phyloP scores from a whole-genome alignment of 257 asterid species.

The Plantago elongata region DNA sequence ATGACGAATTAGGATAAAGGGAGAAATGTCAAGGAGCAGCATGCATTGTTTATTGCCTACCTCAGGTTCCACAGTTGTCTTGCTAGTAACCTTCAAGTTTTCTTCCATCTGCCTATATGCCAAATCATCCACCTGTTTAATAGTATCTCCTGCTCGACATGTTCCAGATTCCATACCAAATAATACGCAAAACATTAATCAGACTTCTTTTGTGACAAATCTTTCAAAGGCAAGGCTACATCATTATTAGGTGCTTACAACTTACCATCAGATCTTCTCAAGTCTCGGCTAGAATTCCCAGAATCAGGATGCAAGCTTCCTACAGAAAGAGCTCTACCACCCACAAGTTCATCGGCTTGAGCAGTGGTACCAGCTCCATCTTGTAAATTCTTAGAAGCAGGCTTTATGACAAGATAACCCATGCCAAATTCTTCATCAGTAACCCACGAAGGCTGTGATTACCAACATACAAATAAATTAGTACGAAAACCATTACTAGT shows the following conservation, averaged over 20 bases:
- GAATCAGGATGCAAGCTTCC: constrained; percentile 52
- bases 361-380: constrained; percentile 52
- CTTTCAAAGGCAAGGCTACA: constrained; percentile 41
- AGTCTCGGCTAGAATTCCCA: constrained; percentile 51
- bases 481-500: too few relatives aligned
- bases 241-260: constrained; percentile 39
- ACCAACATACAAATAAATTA: too few relatives aligned
- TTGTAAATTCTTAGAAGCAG: constrained; percentile 54
- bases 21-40: constrained; percentile 13
- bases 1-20: constrained; percentile 3
- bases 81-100: constrained; percentile 42
- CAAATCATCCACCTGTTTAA: constrained; percentile 58
- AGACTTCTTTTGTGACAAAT: constrained; percentile 39
- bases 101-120: constrained; percentile 59
- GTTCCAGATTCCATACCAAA: constrained; percentile 38
- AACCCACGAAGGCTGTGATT: constrained; percentile 86
- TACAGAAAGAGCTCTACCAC: constrained; percentile 43
- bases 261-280: constrained; percentile 66
- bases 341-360: constrained; percentile 53
- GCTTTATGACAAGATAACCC: constrained; percentile 90
- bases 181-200: constrained; percentile 46
- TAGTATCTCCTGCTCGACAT: constrained; percentile 48
- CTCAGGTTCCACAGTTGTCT: constrained; percentile 68
- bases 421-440: constrained; percentile 98
- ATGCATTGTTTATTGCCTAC: constrained; percentile 34